phyloP scores from a whole-genome alignment of 306 rosid genomes.

The Dalbergia cultrata region DNA sequence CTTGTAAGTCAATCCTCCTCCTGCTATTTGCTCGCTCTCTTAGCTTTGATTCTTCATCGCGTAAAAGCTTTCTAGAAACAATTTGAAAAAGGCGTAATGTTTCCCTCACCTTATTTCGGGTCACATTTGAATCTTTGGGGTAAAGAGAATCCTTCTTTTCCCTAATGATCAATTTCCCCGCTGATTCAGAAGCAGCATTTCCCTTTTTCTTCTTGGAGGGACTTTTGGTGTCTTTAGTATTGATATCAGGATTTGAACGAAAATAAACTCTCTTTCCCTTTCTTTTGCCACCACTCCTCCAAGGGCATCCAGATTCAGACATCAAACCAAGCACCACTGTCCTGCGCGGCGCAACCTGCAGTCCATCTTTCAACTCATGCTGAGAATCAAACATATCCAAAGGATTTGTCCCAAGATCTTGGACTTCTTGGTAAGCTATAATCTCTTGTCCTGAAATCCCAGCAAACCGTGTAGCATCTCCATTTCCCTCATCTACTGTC shows the following conservation, averaged over 20 bases:
- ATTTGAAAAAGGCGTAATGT: conserved; percentile 63
- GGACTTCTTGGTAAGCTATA: conserved; percentile 38
- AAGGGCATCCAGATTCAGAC: conserved; percentile 60
- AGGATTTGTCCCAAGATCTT: not conserved
- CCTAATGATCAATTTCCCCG: conserved; percentile 37
- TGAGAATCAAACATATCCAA: conserved; percentile 27
- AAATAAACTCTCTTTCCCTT: conserved; percentile 48
- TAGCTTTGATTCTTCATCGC: conserved; percentile 62
- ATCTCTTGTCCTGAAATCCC: conserved; percentile 49
- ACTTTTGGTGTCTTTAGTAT: not conserved
- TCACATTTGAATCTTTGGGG: conserved; percentile 42
- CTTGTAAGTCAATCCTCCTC: conserved; percentile 58
- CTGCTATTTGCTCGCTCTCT: conserved; percentile 46
- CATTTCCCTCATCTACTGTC: conserved; percentile 12
- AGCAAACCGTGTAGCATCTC: conserved; percentile 22
- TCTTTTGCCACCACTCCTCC: conserved; percentile 51
- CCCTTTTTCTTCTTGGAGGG: conserved; percentile 34
- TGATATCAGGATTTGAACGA: not conserved
- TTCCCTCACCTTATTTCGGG: conserved; percentile 68
- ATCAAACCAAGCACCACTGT: conserved; percentile 55
- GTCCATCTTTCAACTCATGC: conserved; percentile 7
- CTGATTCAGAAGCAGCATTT: conserved; percentile 38
- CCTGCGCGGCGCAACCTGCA: conserved; percentile 37
- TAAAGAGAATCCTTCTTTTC: conserved; percentile 35
- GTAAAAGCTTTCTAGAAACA: conserved; percentile 67